Conservation (phyloP, 257 asterid genomes). For the Buddleja alternifolia region DNA sequence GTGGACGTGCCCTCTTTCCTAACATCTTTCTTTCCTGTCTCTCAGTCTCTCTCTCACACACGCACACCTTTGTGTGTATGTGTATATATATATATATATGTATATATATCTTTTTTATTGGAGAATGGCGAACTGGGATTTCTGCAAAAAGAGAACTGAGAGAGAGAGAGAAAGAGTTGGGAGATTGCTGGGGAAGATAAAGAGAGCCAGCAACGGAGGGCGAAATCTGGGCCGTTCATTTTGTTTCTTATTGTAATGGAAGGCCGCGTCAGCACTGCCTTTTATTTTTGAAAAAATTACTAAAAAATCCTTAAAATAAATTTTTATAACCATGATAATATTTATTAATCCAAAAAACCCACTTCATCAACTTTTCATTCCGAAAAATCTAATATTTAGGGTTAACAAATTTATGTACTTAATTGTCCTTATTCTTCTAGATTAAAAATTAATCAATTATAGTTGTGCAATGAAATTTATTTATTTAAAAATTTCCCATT, state of each 20-base stretch:
- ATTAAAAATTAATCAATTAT: no score
- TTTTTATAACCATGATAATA: no score
- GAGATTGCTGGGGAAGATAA: constrained; percentile 51
- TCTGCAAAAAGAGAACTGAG: background rate
- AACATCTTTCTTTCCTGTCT: constrained; percentile 36
- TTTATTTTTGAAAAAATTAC: background rate
- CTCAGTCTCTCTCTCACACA: constrained; percentile 25
- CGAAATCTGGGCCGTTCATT: constrained; percentile 48
- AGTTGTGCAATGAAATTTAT: no score
- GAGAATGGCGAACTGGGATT: background rate
- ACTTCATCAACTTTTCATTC: no score
- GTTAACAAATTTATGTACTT: no score
- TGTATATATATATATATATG: background rate
- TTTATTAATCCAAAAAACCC: no score
- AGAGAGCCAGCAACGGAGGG: constrained; percentile 46
- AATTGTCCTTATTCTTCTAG: no score
- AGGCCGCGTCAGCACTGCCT: constrained; percentile 34
- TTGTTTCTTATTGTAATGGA: constrained; percentile 24
- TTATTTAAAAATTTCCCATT: no score
- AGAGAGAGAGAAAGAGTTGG: constrained; percentile 29
- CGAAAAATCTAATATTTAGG: no score
- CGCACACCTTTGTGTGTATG: background rate
- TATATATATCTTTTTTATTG: background rate
- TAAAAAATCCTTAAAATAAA: no score
- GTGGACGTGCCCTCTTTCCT: constrained; percentile 73